Evolutionary conservation across 192 early-diverging fungal genomes (phyloP).

Genomic region (Linnemannia zychae): DNA sequence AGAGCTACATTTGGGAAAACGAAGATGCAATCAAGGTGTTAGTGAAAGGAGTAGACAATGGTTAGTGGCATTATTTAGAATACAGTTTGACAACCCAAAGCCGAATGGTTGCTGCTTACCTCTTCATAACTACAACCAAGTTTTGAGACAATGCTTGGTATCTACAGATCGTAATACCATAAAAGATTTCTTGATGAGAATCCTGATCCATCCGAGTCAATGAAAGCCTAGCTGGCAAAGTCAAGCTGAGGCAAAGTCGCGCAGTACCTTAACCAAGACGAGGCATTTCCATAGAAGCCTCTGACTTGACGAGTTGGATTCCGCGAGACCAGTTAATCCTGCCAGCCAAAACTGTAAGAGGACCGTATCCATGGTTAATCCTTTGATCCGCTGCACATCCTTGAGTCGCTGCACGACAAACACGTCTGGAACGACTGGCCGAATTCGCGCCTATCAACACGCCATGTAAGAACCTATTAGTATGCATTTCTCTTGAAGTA

Average conservation of each 20-base stretch:
- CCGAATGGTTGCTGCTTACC: neutral
- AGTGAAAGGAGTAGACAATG: neutral
- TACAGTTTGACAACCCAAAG: neutral
- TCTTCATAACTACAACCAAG: constrained; percentile 8
- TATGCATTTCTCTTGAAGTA: neutral
- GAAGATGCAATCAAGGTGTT: neutral
- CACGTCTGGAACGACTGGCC: constrained; percentile 27
- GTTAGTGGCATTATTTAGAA: neutral
- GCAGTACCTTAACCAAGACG: constrained; percentile 44
- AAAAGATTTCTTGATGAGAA: neutral
- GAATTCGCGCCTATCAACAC: constrained; percentile 32
- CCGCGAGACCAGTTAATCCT: constrained; percentile 45
- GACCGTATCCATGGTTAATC: constrained; percentile 36
- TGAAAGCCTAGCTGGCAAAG: no score
- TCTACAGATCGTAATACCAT: neutral
- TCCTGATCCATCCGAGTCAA: neutral
- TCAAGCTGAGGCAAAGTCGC: neutral
- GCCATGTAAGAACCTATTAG: neutral
- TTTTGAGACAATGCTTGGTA: constrained; percentile 26
- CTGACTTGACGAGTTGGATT: constrained; percentile 26
- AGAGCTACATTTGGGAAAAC: constrained; percentile 14
- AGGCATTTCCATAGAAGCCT: constrained; percentile 47
- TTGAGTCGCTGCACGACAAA: constrained; percentile 45
- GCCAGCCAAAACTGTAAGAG: constrained; percentile 53
- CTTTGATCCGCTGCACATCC: constrained; percentile 40